These are phyloP conservation scores for Selaginella tamariscina DNA, from an alignment of 75 land plant species.

Conservation along the genomic window DNA sequence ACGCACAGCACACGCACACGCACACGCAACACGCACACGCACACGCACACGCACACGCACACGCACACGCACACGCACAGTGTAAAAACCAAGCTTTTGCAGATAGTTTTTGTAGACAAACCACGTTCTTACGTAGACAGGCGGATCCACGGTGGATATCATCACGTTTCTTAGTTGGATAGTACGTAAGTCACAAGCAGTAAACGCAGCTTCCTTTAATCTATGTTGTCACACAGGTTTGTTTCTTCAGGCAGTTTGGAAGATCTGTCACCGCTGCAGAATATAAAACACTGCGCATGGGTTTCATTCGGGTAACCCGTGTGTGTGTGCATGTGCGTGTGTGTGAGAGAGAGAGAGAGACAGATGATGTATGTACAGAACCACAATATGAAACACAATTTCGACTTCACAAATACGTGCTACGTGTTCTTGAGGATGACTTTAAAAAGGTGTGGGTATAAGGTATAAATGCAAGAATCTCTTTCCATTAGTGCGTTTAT, in stretches of 20 bases:
- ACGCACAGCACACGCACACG: too few species aligned
- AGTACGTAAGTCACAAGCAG: background rate
- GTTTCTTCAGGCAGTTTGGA: slow-evolving; percentile 6
- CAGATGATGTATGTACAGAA: background rate
- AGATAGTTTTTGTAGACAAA: background rate
- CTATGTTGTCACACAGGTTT: background rate
- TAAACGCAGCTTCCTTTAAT: background rate
- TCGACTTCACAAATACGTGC: slow-evolving; percentile 4
- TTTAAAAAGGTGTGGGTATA: slow-evolving; percentile 7
- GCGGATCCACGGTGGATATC: background rate
- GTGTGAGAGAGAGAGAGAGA: background rate
- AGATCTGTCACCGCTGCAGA: background rate
- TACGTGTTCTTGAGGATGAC: slow-evolving; percentile 7
- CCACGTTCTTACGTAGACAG: background rate
- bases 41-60: too few species aligned
- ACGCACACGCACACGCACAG: too few species aligned
- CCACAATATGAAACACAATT: background rate
- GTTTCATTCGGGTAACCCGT: background rate
- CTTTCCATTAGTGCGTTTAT: background rate
- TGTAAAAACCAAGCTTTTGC: background rate
- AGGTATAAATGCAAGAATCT: background rate
- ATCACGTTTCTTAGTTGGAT: slow-evolving; percentile 5
- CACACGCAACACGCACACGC: too few species aligned
- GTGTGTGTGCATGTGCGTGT: background rate
- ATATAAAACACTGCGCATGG: background rate